Evolutionary conservation across 352 stramenopile species (phyloP).

Genomic region (Globisporangium solare): DNA sequence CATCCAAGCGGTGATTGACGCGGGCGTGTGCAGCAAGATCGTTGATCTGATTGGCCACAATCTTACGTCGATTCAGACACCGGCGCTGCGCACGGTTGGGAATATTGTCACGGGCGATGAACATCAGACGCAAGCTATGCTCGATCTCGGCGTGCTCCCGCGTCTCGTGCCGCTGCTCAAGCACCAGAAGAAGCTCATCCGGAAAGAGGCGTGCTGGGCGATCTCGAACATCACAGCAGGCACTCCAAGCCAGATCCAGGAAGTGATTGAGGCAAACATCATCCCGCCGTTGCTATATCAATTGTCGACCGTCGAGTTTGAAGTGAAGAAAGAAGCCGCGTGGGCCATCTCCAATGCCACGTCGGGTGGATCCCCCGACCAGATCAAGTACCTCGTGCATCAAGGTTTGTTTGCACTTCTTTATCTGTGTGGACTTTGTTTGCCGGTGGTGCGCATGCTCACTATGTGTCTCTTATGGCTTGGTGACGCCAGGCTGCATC

Average conservation of each 20-base stretch:
- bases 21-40: slow-evolving; percentile 91
- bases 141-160: slow-evolving; percentile 50
- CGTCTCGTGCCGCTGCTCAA: slow-evolving; percentile 63
- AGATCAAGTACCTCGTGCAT: slow-evolving; percentile 97
- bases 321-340: slow-evolving; percentile 31
- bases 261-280: slow-evolving; percentile 73
- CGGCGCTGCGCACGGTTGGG: slow-evolving; percentile 93
- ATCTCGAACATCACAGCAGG: slow-evolving; percentile 82
- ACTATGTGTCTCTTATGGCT: neutral
- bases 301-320: slow-evolving; percentile 59
- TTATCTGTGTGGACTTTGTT: neutral
- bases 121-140: slow-evolving; percentile 61
- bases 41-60: slow-evolving; percentile 95
- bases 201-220: slow-evolving; percentile 82
- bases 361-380: slow-evolving; percentile 74
- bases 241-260: slow-evolving; percentile 65
- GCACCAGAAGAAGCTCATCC: slow-evolving; percentile 74
- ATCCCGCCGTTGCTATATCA: slow-evolving; percentile 65
- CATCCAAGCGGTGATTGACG: slow-evolving; percentile 97
- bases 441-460: neutral
- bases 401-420: slow-evolving; percentile 52
- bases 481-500: slow-evolving; percentile 85
- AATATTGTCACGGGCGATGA: slow-evolving; percentile 99
- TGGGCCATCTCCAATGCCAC: slow-evolving; percentile 54
- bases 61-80: slow-evolving; percentile 92